phyloP scores from a whole-genome alignment of 2,329 filamentous ascomycete species.

The Sclerotinia borealis region DNA sequence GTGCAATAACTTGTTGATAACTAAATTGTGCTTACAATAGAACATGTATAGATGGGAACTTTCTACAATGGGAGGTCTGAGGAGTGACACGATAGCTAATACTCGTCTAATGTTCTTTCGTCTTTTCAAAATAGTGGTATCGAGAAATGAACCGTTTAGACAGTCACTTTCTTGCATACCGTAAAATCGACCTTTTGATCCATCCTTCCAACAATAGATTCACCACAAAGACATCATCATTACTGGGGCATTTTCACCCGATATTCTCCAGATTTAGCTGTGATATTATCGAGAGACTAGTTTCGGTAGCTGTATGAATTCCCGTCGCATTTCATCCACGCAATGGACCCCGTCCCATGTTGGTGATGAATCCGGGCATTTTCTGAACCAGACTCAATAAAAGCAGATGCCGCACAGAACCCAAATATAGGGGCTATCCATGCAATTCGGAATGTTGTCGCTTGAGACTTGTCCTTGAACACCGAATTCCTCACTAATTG shows the following conservation, averaged over 20 bases:
- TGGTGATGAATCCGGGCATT: not conserved
- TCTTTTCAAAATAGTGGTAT: not conserved
- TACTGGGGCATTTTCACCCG: not conserved
- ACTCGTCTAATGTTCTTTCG: not conserved
- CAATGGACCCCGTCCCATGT: not conserved
- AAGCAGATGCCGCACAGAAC: not conserved
- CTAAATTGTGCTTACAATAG: not conserved
- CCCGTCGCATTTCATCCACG: not conserved
- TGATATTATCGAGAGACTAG: not conserved
- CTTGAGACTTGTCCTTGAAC: not conserved
- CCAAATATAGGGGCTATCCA: not conserved
- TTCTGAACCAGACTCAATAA: not conserved
- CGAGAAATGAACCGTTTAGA: not conserved
- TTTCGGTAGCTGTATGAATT: not conserved
- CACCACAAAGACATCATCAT: not conserved
- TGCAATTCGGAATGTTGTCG: not conserved
- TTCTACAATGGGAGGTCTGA: too few relatives aligned
- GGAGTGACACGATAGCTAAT: not conserved
- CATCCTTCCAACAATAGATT: not conserved
- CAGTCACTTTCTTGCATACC: not conserved
- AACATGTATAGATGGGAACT: not conserved
- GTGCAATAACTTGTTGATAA: not conserved
- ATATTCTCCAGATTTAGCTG: not conserved
- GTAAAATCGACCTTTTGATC: not conserved
- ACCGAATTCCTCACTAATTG: not conserved